Evolutionary conservation across 2,329 filamentous ascomycete species (phyloP), one percentile per base, ranked within the genome.

Genomic region (Massarina eburnea): DNA sequence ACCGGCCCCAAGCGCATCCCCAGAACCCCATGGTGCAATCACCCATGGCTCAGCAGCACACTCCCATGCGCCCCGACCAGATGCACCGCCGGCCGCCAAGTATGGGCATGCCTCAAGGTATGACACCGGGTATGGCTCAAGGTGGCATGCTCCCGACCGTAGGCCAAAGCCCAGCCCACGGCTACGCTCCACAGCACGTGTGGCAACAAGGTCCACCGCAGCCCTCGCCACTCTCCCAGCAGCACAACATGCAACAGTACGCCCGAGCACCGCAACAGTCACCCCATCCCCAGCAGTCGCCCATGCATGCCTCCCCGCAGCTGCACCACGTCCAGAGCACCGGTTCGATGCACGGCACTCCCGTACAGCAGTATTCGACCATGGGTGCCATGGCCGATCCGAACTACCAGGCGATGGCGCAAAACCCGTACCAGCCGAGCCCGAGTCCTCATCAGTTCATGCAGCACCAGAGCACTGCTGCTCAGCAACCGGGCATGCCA

Each of bases 1-100:
- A 91, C 70, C 82, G 85, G 43, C 86, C 85, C 62, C 80, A 88
- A 43, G 76, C 85, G 40, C 84, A 88, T 62, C 80, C 85, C 27
- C 88, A 88, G 62, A 85, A 82, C 62, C 79, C 85, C 30, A 83
- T 91, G 64, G 80, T 80, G 22, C 87, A 89, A 65, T 85, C 89
- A 19, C 84, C 84, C 19, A 83, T 90, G 68, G 83, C 88, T 71
- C 79, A 81, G 64, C 84, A 86, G 73, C 80, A 82, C 52, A 82
- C 84, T 29, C 72, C 76, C 64, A 72, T 82, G 67, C 71, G 76
- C 26, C 73, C 80, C 39, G 77, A 82, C 48, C 81, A 86, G 63
- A 81, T 88, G 69, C 84, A 85, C 59, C 80, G 81, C 55, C 80
- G 85, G 58, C 81, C 86, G 54, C 84, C 86, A 34, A 81, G 80